phyloP scores from a whole-genome alignment of 2,329 filamentous ascomycete genomes.

The Sporothrix mexicana region DNA sequence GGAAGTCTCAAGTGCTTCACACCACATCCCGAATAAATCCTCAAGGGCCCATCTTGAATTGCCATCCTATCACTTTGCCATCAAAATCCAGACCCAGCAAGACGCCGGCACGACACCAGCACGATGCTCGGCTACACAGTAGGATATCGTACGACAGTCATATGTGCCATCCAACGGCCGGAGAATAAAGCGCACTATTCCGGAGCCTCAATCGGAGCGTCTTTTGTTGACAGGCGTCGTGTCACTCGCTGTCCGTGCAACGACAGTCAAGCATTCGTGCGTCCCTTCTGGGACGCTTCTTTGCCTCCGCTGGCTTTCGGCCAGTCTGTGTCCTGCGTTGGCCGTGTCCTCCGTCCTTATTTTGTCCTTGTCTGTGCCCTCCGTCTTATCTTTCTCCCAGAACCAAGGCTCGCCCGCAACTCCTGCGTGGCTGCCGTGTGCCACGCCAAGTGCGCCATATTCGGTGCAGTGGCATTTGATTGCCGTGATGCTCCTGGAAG shows the following conservation, averaged over 20 bases:
- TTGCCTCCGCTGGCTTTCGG: not conserved
- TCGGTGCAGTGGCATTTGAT: not conserved
- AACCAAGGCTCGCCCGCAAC: constrained; percentile 12
- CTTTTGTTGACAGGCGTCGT: not conserved
- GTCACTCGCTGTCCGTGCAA: not conserved
- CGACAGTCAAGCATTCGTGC: not conserved
- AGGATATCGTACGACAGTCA: not conserved
- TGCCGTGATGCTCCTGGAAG: not conserved
- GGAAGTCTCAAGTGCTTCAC: not conserved
- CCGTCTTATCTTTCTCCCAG: not conserved
- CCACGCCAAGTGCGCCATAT: not conserved
- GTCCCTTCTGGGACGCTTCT: no score
- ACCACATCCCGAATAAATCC: not conserved
- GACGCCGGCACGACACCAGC: not conserved
- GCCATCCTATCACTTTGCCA: not conserved
- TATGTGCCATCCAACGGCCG: constrained; percentile 1
- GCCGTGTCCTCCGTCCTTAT: not conserved
- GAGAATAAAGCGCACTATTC: constrained; percentile 9
- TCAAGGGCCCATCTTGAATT: not conserved
- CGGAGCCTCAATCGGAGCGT: constrained; percentile 2
- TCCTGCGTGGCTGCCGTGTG: not conserved
- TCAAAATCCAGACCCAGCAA: not conserved
- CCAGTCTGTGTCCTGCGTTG: not conserved
- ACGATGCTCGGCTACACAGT: not conserved
- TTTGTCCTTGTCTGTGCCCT: constrained; percentile 7